Percentiles rank a stretch among this genome's conserved stretches.
Evolutionary conservation across 2,329 filamentous ascomycete species (phyloP).

Genomic region (Aspergillus novoparasiticus): DNA sequence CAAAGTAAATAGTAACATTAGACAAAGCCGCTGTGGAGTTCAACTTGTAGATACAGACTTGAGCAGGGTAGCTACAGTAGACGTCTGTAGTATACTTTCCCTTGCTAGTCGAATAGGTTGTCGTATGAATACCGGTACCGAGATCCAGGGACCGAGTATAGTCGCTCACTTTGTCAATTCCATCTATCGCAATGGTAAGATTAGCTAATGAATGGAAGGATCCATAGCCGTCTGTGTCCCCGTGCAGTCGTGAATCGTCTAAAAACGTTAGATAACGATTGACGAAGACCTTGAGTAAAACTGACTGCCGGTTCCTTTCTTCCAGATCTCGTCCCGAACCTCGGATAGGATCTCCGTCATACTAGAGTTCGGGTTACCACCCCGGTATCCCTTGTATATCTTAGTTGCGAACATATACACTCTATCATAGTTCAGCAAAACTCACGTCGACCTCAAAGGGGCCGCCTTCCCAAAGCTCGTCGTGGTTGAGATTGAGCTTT

Average conservation of each 20-base stretch:
- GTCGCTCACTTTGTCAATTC: neutral
- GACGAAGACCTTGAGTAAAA: too few relatives aligned
- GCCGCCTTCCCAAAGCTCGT: neutral
- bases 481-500: neutral
- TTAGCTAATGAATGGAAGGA: neutral
- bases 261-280: neutral
- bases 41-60: slow-evolving; percentile 45
- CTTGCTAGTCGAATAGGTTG: neutral
- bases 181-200: neutral
- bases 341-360: neutral
- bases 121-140: neutral
- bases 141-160: neutral
- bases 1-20: slow-evolving; percentile 43
- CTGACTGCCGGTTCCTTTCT: neutral
- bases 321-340: neutral
- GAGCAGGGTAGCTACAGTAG: slow-evolving; percentile 38
- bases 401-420: neutral
- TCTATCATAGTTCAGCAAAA: neutral
- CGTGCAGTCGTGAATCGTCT: neutral
- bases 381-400: neutral
- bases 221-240: neutral
- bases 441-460: neutral
- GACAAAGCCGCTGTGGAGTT: slow-evolving; percentile 40
- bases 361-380: neutral
- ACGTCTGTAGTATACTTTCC: slow-evolving; percentile 5